Percentiles rank a stretch among this genome's conserved stretches.
Conservation (phyloP, 2,329 filamentous ascomycete species). For the Botrytis porri region DNA sequence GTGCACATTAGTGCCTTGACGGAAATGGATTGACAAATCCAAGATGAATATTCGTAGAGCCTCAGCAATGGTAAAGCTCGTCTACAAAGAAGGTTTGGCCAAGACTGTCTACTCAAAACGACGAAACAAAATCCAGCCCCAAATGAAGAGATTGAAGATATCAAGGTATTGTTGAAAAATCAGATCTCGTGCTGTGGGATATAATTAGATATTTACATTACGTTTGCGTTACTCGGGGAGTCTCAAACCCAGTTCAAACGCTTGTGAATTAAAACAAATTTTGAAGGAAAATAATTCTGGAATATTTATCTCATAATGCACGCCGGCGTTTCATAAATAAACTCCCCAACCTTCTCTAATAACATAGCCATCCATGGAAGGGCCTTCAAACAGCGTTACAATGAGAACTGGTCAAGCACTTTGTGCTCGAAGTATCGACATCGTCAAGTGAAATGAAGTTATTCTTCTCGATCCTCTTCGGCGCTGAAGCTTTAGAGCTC, state of each 20-base stretch:
- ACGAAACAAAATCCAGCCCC: background rate
- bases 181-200: background rate
- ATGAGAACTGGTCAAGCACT: background rate
- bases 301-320: background rate
- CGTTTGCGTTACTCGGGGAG: background rate
- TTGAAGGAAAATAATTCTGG: background rate
- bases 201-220: background rate
- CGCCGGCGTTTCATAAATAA: background rate
- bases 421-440: background rate
- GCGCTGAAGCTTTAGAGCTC: background rate
- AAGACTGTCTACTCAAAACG: background rate
- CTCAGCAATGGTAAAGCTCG: background rate
- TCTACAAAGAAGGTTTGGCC: background rate
- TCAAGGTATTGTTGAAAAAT: background rate
- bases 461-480: background rate
- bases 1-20: background rate
- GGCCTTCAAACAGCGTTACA: background rate
- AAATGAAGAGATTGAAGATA: background rate
- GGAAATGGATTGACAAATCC: background rate
- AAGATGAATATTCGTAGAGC: background rate
- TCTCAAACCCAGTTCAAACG: background rate
- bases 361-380: background rate
- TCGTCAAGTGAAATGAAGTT: conserved; percentile 7
- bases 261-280: background rate
- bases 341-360: background rate